Evolutionary conservation across 306 rosid species (phyloP), one percentile per base, ranked within the genome.

Genomic region (Boehmeria nivea): DNA sequence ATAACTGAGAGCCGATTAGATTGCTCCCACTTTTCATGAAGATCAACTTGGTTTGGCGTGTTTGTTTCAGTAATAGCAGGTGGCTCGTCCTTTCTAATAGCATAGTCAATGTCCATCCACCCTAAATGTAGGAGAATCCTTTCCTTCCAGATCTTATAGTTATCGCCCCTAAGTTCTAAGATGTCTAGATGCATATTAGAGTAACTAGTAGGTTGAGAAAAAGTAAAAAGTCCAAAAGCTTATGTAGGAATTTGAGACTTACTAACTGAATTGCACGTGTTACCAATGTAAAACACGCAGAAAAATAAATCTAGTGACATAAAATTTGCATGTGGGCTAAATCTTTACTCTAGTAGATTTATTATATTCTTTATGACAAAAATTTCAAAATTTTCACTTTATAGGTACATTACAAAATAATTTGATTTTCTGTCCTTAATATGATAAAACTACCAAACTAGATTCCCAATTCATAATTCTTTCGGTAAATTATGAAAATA

Each of bases 231-330:
- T 21, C 22, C 27, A 48, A 19, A 40, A 31, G 51, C 51, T 18
- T 21, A 17, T 6, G 10, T 6, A 8, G 4, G 36, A 37, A 6
- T 13, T 37, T 56, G 61, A 21, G 15, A 23, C 61, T 36, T 3
- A 36, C 1, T 17, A 11, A n/a, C n/a, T 2, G 6, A 56, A 31
- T 36, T 5, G 16, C 12, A 56, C 18, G 61, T 13, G 21, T 3
- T 56, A 56, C 61, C 27, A 56, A 56, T 56, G 49, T 36, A 56
- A 56, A 56, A 11, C 61, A 56, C 39, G 44, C n/a, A 31, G 5
- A 7, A 17, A 14, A 3, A 39, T 58, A 36, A 58, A 43, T 58
- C 51, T 40, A 40, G 4, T 6, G 42, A 59, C 42, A 43, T 59
- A 59, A 43, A 59, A 59, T 39, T 44, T 59, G 27, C 9, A 2